Evolutionary conservation across 306 rosid genomes (phyloP), one percentile per base, ranked within the genome.

Genomic region (Senna tora): DNA sequence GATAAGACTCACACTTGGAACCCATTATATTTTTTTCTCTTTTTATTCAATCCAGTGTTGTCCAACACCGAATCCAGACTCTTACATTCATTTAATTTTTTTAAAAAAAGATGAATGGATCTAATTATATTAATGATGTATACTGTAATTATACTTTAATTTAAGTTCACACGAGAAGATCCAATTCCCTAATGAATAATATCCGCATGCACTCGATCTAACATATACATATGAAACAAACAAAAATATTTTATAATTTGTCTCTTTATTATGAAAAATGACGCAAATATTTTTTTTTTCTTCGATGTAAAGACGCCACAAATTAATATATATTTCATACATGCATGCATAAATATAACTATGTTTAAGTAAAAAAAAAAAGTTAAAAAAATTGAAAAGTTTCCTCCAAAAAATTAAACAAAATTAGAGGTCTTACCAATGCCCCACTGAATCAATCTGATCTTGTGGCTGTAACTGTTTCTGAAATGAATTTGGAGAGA

Each of bases 401-500:
- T n/a, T 65, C 46, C 62, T 32, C 19, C 5, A 41, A 21, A 66
- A 63, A 6, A 50, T 3, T 8, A 5, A 66, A 64, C 7, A 51
- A 34, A 6, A 60, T 10, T 12, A 47, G 45, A 33, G 39, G 59
- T 36, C 73, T 76, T 69, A 77, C 87, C 87, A 83, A 70, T 76
- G 84, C 47, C 75, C 80, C 69, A 65, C 65, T 10, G 87, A 83
- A 79, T 85, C 86, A 54, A 85, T 79, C 79, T 76, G 89, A 51
- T 85, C 90, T 51, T 77, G 92, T 17, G 67, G 69, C 56, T 82
- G 89, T 45, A 87, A 75, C 28, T 86, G 93, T 69, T 81, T 86
- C 58, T 75, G 84, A 73, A 87, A 79, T 2, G 91, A 89, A 72
- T 36, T 83, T 20, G 89, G 71, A 0, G 96, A 77, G 61, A 89